Conservation (phyloP, 2,329 filamentous ascomycete species). For the Bipolaris zeicola region DNA sequence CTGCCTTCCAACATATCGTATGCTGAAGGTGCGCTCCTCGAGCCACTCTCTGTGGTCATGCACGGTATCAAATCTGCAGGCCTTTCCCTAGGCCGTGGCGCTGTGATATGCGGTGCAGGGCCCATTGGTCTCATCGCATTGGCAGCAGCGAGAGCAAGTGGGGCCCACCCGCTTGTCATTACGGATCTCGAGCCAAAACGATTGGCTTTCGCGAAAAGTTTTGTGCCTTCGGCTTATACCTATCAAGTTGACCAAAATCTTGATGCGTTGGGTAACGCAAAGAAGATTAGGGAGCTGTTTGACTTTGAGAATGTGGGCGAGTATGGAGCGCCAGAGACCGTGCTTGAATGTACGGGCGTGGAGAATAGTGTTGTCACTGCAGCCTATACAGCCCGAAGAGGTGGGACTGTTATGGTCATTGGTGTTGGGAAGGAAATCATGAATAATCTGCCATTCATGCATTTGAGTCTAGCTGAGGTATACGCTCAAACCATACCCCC, state of each 20-base stretch:
- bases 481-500: neutral
- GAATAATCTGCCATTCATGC: constrained; percentile 72
- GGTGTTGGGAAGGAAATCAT: constrained; percentile 66
- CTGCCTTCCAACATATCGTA: constrained; percentile 63
- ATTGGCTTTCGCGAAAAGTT: constrained; percentile 62
- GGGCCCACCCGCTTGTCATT: constrained; percentile 67
- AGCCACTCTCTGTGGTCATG: constrained; percentile 67
- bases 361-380: constrained; percentile 67
- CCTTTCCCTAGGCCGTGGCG: constrained; percentile 61
- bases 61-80: constrained; percentile 62
- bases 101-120: constrained; percentile 63
- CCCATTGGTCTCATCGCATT: constrained; percentile 69
- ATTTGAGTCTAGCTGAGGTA: constrained; percentile 66
- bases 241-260: constrained; percentile 59
- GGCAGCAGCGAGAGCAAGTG: constrained; percentile 65
- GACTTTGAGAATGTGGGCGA: constrained; percentile 52
- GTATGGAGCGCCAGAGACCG: constrained; percentile 62
- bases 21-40: constrained; percentile 66
- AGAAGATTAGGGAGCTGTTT: constrained; percentile 61
- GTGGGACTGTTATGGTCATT: constrained; percentile 67
- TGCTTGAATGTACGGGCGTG: constrained; percentile 70
- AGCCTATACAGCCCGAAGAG: constrained; percentile 61
- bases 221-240: constrained; percentile 60
- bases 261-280: constrained; percentile 58
- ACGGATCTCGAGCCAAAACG: constrained; percentile 65